Conservation (phyloP, 192 early-diverging fungal species). For the Rhizoclosmatium globosum region DNA sequence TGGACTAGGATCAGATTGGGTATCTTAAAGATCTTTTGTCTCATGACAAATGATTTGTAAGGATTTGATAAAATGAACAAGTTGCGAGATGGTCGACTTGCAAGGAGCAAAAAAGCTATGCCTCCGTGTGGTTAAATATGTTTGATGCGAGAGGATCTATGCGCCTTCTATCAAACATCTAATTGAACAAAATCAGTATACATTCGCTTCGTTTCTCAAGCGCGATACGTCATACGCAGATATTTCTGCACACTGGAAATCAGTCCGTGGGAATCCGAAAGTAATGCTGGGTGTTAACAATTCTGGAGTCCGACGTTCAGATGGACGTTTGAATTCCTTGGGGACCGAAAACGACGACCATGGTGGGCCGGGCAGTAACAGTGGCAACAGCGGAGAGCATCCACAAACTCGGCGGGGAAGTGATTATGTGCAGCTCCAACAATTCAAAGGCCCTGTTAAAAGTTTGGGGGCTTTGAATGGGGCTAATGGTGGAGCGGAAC, state of each 20-base stretch:
- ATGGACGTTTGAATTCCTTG: neutral
- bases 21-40: no score
- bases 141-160: neutral
- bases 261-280: conserved; percentile 28
- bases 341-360: no score
- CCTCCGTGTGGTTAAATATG: no score
- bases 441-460: neutral
- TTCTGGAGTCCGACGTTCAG: neutral
- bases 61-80: no score
- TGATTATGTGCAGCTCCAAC: neutral
- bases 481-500: no score
- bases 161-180: neutral
- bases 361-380: no score
- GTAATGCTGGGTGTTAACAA: neutral
- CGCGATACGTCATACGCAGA: conserved; percentile 69
- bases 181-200: conserved; percentile 56
- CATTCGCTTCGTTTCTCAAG: conserved; percentile 87
- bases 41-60: no score
- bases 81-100: no score
- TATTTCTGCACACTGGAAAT: conserved; percentile 48
- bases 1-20: no score
- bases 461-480: neutral
- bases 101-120: no score
- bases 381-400: no score
- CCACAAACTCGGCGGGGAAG: no score